These are phyloP conservation scores for Cucumis hystrix DNA, from an alignment of 306 rosid species.

Conservation along the genomic window DNA sequence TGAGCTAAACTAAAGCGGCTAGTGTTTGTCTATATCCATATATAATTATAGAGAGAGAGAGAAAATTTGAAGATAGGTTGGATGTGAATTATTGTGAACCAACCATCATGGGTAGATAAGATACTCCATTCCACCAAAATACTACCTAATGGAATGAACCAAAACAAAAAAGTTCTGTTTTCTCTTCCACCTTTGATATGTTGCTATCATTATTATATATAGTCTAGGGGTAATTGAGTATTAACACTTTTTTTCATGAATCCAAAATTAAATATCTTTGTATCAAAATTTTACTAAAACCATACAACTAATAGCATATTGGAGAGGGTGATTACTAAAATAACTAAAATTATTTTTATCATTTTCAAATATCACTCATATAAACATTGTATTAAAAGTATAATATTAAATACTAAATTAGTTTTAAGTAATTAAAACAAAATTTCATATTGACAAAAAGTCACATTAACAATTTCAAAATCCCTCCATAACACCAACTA, in stretches of 20 bases:
- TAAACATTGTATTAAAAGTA: too few species aligned
- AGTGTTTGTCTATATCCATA: not conserved
- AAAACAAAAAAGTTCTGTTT: not conserved
- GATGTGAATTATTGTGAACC: not conserved
- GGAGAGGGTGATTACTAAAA: too few species aligned
- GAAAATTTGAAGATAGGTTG: not conserved
- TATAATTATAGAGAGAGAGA: not conserved
- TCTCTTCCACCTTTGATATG: not conserved
- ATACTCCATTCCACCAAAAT: not conserved
- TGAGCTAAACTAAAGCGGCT: not conserved
- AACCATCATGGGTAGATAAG: constrained; percentile 4
- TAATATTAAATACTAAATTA: too few species aligned
- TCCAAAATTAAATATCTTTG: not conserved
- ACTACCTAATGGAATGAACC: not conserved
- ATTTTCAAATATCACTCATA: too few species aligned
- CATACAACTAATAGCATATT: not conserved
- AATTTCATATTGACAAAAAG: too few species aligned
- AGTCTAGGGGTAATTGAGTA: not conserved
- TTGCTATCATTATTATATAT: not conserved
- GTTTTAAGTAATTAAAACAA: too few species aligned
- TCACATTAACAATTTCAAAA: too few species aligned
- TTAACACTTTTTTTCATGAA: not conserved
- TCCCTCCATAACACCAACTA: too few species aligned
- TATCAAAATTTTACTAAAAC: not conserved
- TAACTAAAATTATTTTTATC: too few species aligned